Percentiles rank a stretch among this genome's conserved stretches.
phyloP scores from a whole-genome alignment of 108 stramenopile species.

The Discostella pseudostelligera region DNA sequence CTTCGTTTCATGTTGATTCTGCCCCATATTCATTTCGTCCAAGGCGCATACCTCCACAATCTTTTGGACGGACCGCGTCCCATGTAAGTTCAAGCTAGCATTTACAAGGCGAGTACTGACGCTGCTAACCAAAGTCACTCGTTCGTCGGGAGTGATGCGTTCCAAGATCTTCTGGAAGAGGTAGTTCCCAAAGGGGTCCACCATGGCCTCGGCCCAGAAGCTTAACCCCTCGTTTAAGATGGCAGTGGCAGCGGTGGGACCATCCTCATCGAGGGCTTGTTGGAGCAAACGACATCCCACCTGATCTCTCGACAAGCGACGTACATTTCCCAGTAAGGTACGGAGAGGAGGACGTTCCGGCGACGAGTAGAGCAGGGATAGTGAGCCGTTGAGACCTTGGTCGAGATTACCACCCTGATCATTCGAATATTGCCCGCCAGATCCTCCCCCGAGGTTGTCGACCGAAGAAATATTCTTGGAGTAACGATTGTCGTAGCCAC shows the following conservation, averaged over 20 bases:
- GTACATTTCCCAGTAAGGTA: constrained; percentile 78
- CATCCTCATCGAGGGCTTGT: constrained; percentile 94
- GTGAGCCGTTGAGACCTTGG: constrained; percentile 17
- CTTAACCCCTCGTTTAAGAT: constrained; percentile 93
- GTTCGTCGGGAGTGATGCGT: constrained; percentile 82
- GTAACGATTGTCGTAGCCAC: constrained; percentile 5
- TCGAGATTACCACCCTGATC: constrained; percentile 14
- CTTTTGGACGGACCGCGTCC: constrained; percentile 96
- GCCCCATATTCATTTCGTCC: constrained; percentile 51
- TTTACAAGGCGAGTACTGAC: constrained; percentile 88
- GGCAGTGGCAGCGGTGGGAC: constrained; percentile 82
- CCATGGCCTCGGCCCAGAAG: constrained; percentile 94
- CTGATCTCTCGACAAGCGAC: constrained; percentile 89
- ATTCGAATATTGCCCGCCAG: neutral
- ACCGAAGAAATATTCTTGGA: neutral
- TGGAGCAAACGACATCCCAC: constrained; percentile 95
- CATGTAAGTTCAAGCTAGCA: constrained; percentile 95
- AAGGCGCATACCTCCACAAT: constrained; percentile 92
- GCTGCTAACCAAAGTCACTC: constrained; percentile 80
- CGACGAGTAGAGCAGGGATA: constrained; percentile 64
- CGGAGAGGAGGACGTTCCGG: constrained; percentile 82
- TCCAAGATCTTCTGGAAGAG: constrained; percentile 97
- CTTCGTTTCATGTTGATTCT: constrained; percentile 2
- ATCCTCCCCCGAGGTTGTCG: constrained; percentile 1
- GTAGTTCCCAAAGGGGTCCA: constrained; percentile 98